These are phyloP conservation scores for Verticillium isaacii DNA, from an alignment of 2,329 filamentous ascomycete genomes.

Conservation along the genomic window DNA sequence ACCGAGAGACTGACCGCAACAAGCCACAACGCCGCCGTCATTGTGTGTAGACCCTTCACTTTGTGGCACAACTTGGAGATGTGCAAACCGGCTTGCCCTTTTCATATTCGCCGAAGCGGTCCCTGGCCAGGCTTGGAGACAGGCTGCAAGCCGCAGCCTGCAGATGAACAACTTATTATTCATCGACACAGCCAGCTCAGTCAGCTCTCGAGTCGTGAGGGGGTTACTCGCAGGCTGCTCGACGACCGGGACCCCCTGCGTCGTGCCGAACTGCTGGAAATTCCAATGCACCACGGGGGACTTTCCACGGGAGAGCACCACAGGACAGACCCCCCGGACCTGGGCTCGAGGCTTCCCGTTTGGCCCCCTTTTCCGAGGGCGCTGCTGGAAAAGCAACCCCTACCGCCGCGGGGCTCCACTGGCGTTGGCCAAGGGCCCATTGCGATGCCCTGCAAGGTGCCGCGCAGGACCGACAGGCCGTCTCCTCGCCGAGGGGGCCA, in stretches of 20 bases:
- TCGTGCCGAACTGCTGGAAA: constrained; percentile 2
- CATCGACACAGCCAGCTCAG: not conserved
- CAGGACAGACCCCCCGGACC: not conserved
- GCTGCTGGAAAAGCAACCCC: not conserved
- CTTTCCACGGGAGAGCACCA: not conserved
- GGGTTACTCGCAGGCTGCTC: not conserved
- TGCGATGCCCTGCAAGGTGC: not conserved
- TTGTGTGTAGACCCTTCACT: not conserved
- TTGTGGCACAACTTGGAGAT: not conserved
- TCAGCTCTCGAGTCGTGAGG: not conserved
- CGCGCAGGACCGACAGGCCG: not conserved
- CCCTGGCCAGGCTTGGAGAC: too few relatives aligned
- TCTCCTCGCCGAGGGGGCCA: not conserved
- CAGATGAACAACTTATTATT: too few relatives aligned
- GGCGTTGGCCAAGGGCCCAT: not conserved
- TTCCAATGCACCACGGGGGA: not conserved
- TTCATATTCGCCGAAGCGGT: too few relatives aligned
- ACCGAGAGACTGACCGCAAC: not conserved
- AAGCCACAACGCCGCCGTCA: not conserved
- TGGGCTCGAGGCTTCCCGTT: not conserved
- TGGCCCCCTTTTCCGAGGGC: not conserved
- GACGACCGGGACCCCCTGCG: not conserved
- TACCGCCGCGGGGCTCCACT: not conserved
- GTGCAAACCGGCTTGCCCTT: not conserved
- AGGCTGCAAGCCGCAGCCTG: too few relatives aligned